Conservation (phyloP, 805 yeast species). For the Maudiozyma barnettii region DNA sequence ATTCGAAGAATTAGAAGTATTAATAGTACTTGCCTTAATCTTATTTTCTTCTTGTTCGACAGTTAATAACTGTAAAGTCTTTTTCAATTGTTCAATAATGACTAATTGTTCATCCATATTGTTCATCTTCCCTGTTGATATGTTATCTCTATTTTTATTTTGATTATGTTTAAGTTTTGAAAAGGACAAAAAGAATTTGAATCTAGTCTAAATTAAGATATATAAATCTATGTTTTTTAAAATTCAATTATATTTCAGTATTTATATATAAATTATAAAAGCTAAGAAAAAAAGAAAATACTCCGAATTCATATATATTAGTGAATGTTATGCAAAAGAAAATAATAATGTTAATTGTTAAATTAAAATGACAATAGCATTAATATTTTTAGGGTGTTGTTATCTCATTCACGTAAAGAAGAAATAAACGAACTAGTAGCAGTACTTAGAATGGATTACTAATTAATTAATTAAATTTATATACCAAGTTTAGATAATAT, state of each 20-base stretch:
- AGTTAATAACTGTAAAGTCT: constrained; percentile 19
- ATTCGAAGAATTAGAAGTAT: not conserved
- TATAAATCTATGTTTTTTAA: not conserved
- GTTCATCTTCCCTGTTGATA: not conserved
- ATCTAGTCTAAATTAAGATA: too few relatives aligned
- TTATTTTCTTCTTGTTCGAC: constrained; percentile 2
- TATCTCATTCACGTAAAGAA: not conserved
- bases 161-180: not conserved
- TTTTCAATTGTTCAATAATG: constrained; percentile 20
- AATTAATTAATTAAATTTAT: not conserved
- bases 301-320: not conserved
- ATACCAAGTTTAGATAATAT: too few relatives aligned
- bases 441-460: not conserved
- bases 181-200: too few relatives aligned
- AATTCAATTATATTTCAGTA: not conserved
- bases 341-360: not conserved
- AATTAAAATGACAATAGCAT: too few relatives aligned
- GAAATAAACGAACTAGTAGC: not conserved
- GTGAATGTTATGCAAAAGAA: too few relatives aligned
- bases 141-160: not conserved
- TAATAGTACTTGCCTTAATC: not conserved
- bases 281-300: not conserved
- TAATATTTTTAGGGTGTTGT: not conserved
- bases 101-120: constrained; percentile 15
- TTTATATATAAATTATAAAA: not conserved